A percentile compares a stretch with the other conserved stretches of the same genome.
These are phyloP conservation scores for Hygrophoropsis aurantiaca DNA, from an alignment of 768 basidiomycete species.

Conservation along the genomic window DNA sequence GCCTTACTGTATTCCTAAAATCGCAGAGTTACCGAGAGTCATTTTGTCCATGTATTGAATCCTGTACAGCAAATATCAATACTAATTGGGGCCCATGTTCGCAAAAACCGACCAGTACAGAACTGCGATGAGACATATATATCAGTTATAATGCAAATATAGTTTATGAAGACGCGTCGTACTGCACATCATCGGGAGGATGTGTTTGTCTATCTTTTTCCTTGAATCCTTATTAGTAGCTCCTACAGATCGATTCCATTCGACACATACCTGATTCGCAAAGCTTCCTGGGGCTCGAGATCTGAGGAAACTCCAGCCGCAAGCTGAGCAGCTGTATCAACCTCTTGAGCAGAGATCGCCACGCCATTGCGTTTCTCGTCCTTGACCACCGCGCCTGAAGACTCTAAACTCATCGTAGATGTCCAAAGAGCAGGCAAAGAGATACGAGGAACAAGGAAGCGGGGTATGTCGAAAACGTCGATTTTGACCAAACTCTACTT, in stretches of 20 bases:
- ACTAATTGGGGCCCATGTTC: not conserved
- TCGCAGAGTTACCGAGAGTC: constrained; percentile 59
- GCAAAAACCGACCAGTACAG: constrained; percentile 44
- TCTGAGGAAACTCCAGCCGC: constrained; percentile 37
- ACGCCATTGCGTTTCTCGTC: not conserved
- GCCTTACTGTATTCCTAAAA: constrained; percentile 59
- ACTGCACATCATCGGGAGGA: constrained; percentile 66
- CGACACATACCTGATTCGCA: constrained; percentile 42
- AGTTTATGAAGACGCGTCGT: constrained; percentile 27
- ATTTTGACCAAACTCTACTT: too few species aligned
- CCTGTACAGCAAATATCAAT: constrained; percentile 29
- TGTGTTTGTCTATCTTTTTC: constrained; percentile 60
- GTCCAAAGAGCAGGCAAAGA: not conserved
- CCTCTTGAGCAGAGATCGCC: constrained; percentile 38
- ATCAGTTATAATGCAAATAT: not conserved
- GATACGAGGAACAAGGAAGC: too few species aligned
- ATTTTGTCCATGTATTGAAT: constrained; percentile 73
- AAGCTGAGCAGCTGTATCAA: constrained; percentile 57
- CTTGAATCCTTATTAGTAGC: constrained; percentile 15
- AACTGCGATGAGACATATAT: constrained; percentile 35
- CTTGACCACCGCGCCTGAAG: not conserved
- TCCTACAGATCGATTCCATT: not conserved
- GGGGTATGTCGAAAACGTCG: too few species aligned
- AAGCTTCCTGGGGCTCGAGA: constrained; percentile 47
- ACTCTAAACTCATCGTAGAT: constrained; percentile 9